Percentiles rank a stretch among this genome's conserved stretches.
phyloP scores from a whole-genome alignment of 1,284 basidiomycete genomes.

The Cystobasidium slooffiae region DNA sequence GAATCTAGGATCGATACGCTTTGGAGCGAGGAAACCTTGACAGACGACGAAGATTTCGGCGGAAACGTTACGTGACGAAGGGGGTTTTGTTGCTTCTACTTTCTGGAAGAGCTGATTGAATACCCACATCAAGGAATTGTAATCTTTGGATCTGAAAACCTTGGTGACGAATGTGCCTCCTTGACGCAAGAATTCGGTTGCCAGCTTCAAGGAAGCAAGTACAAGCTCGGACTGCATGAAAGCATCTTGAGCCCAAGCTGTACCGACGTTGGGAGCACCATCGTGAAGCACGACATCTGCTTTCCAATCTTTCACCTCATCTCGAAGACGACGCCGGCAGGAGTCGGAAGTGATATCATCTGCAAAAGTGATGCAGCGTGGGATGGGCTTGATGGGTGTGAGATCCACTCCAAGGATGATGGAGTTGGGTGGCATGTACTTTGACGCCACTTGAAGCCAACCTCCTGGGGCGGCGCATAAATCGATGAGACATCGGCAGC shows the following conservation, averaged over 20 bases:
- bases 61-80: constrained; percentile 97
- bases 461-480: constrained; percentile 98
- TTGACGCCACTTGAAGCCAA: constrained; percentile 98
- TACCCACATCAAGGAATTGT: constrained; percentile 98
- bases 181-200: constrained; percentile 91
- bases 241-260: constrained; percentile 99
- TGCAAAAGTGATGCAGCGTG: constrained; percentile 87
- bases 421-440: constrained; percentile 95
- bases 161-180: constrained; percentile 98
- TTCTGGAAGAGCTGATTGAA: constrained; percentile 95
- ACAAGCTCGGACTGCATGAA: constrained; percentile 97
- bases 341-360: constrained; percentile 93
- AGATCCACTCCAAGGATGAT: constrained; percentile 97
- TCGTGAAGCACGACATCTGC: constrained; percentile 99
- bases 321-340: constrained; percentile 84
- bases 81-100: constrained; percentile 98
- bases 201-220: constrained; percentile 92
- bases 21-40: constrained; percentile 91
- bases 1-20: constrained; percentile 96
- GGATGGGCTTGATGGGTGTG: constrained; percentile 94
- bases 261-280: constrained; percentile 99
- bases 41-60: constrained; percentile 99
- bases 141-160: constrained; percentile 97
- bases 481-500: constrained; percentile 92
- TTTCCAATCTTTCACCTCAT: constrained; percentile 97